phyloP scores from a whole-genome alignment of 441 rosid genomes.

The Pelargonium australe region DNA sequence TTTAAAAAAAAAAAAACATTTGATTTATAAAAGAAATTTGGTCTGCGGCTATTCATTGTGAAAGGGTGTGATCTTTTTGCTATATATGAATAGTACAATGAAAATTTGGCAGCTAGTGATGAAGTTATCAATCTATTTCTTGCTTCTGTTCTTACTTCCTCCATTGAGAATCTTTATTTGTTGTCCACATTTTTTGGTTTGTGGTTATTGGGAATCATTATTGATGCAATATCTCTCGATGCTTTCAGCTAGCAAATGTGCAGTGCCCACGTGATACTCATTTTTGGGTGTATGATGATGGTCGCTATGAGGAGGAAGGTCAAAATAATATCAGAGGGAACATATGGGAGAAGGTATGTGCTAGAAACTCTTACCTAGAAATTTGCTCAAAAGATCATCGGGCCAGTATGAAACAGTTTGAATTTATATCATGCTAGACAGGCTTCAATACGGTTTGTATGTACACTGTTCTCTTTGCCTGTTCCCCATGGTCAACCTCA shows the following conservation, averaged over 20 bases:
- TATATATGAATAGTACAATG: not conserved
- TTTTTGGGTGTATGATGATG: slow-evolving; percentile 98
- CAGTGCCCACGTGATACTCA: slow-evolving; percentile 98
- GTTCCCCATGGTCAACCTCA: slow-evolving; percentile 54
- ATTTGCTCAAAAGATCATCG: slow-evolving; percentile 6
- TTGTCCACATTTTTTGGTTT: slow-evolving; percentile 1
- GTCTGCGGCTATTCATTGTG: not conserved
- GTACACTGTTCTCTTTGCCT: slow-evolving; percentile 68
- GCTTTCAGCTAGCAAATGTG: slow-evolving; percentile 77
- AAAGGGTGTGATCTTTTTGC: not conserved
- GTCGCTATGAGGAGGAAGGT: slow-evolving; percentile 99
- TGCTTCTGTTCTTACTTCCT: not conserved
- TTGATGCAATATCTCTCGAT: slow-evolving; percentile 12
- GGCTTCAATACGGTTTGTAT: slow-evolving; percentile 69
- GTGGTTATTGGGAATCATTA: not conserved
- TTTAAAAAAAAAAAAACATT: not conserved
- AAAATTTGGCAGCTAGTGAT: not conserved
- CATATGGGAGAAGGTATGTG: slow-evolving; percentile 93
- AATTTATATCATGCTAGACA: slow-evolving; percentile 40
- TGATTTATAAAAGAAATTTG: not conserved
- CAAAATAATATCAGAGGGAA: slow-evolving; percentile 97
- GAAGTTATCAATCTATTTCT: not conserved
- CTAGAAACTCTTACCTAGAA: slow-evolving; percentile 10
- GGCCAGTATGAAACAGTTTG: slow-evolving; percentile 20
- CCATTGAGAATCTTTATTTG: not conserved